These are phyloP conservation scores for Olyra latifolia DNA, from an alignment of 176 grass and related monocot genomes.

Conservation along the genomic window DNA sequence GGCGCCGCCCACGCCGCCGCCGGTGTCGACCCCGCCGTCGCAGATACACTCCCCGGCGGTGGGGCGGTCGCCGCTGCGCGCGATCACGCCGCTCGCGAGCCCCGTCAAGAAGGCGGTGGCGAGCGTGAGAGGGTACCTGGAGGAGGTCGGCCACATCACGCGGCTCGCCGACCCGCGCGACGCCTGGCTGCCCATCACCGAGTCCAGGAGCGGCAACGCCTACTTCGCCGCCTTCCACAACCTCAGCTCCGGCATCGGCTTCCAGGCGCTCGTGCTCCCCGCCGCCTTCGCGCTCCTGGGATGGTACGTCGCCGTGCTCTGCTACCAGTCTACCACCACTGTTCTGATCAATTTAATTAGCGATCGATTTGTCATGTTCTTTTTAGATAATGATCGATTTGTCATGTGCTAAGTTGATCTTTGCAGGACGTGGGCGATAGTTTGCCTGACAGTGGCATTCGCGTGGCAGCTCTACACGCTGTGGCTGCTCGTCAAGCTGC, in stretches of 20 bases:
- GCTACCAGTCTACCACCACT: neutral
- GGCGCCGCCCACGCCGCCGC: conserved; percentile 53
- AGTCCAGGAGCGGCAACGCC: conserved; percentile 87
- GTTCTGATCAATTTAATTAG: too few species aligned
- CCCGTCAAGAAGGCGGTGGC: conserved; percentile 69
- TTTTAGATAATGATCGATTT: too few species aligned
- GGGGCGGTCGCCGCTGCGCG: conserved; percentile 47
- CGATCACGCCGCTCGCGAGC: conserved; percentile 56
- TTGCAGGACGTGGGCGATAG: conserved; percentile 82
- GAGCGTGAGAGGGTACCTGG: conserved; percentile 59
- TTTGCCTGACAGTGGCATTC: conserved; percentile 71
- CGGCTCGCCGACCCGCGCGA: conserved; percentile 68
- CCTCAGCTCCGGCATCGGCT: conserved; percentile 95
- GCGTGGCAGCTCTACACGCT: conserved; percentile 96
- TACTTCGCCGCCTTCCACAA: conserved; percentile 97
- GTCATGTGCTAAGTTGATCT: neutral
- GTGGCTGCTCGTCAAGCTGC: conserved; percentile 79
- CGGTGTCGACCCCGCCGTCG: conserved; percentile 61
- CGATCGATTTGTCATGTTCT: too few species aligned
- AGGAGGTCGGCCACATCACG: conserved; percentile 75
- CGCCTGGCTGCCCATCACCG: conserved; percentile 97
- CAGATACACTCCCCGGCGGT: conserved; percentile 57
- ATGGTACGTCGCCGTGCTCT: conserved; percentile 52
- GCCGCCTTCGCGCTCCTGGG: conserved; percentile 75
- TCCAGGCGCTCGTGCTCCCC: conserved; percentile 91